Base-by-base conservation (phyloP, 371 early-diverging fungal genomes). In the Rhizomucor pusillus region DNA sequence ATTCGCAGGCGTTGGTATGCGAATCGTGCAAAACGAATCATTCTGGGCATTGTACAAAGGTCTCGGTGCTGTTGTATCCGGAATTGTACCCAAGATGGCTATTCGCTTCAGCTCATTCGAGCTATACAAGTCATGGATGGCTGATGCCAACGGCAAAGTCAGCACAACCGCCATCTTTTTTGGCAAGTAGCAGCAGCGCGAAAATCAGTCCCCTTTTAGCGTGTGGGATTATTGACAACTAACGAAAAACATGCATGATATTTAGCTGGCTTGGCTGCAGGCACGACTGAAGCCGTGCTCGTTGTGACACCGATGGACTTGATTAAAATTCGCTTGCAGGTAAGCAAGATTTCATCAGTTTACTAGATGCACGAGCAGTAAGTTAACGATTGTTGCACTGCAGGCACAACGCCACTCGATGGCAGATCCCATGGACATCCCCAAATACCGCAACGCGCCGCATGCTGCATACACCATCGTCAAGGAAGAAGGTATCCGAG, bases 1-100 rank as follows among this genome's bases (percentile, higher is more conserved):
- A 52, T 95, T 97, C 63, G 59, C 95, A 22, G 85, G 85, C 18
- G 92, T 92, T 25, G 96, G 95, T 40, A 57, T 78, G 22, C 81
- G 83, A 55, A 97, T 98, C 50, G 85, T 91, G 5, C 76, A 78
- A 66, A 90, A 87, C 58, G 98, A 98, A 66, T 94, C 94, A 10
- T 77, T 90, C 39, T 74, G 92, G 55, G 92, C 93, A 3, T 84
- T 98, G 13, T 97, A 98, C 84, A 97, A 97, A 78, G 97, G 98
- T 51, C 85, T 97, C 4, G 96, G 96, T 39, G 95, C 98, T 12
- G 97, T 98, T 13, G 90, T 95, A 5, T 77, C 93, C 12, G 97
- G 97, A 47, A 98, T 98, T 60, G 95, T 98, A 10, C 98, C 98
- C 57, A 98, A 98, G 81, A 97, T 97, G 96, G 95, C 98, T 29